Base-by-base conservation (phyloP, 169 alveolate species). In the Cryptosporidium muris region DNA sequence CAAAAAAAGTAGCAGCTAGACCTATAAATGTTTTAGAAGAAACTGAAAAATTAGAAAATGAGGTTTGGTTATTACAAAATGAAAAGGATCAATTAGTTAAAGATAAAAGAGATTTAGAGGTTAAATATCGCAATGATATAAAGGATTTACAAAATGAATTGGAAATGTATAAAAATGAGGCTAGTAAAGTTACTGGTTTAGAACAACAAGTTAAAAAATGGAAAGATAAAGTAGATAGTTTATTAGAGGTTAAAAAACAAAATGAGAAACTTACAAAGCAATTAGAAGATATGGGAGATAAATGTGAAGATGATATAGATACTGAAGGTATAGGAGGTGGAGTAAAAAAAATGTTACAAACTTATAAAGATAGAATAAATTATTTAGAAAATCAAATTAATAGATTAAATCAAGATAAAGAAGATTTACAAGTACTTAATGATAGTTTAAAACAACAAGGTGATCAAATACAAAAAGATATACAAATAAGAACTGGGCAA, bases 31-130 rank as follows among this genome's bases (percentile, higher is more conserved):
- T 68, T 42, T 58, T 74, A 45, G 85, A 74, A 37, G 85, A 74
- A 52, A 74, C 85, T 1, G 85, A 74, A 48, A 74, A 74, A 64
- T 60, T 74, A 16, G 85, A 74, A 48, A 74, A 74, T 16, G 85
- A 74, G 56, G 68, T 74, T 14, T 74, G 85, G 85, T 58, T 43
- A 45, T 51, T 74, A 1, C 85, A 74, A n/a, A 74, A 74, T 49
- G 85, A 74, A 58, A 74, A 74, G 60, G 43, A 66, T 3, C 60
- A 56, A 4, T 51, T 74, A 16, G 37, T 47, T 14, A 74, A 74
- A 47, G 85, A 74, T 25, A 74, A 60, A 42, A 74, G 60, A 25
- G 85, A 74, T n/a, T 37, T 74, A 4, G 85, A 74, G 14, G 16
- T 63, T n/a, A 74, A 60, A n/a, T 47, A 58, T 14, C 54, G 49